These are phyloP conservation scores for Calonectria henricotiae DNA, from an alignment of 2,329 filamentous ascomycete genomes.

Conservation along the genomic window DNA sequence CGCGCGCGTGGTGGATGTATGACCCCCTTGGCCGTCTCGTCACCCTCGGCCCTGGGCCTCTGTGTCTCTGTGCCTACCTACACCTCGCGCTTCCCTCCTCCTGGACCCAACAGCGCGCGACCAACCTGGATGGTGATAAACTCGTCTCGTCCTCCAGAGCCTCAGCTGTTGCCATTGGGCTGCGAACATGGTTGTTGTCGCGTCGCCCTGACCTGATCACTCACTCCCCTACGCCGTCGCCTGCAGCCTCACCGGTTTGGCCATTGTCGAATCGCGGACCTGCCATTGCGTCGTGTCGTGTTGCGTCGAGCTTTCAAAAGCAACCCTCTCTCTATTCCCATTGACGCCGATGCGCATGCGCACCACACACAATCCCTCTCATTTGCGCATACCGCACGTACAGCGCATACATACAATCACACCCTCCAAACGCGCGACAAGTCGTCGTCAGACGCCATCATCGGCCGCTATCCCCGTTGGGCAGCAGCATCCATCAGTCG, in stretches of 20 bases:
- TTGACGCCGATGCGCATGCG: slow-evolving; percentile 30
- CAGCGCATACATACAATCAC: slow-evolving; percentile 32
- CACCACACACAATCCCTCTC: slow-evolving; percentile 13
- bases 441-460: slow-evolving; percentile 24
- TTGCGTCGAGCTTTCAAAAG: slow-evolving; percentile 25
- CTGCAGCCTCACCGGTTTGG: slow-evolving; percentile 37
- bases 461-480: slow-evolving; percentile 34
- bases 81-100: slow-evolving; percentile 19
- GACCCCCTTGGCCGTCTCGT: slow-evolving; percentile 29
- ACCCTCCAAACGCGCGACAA: slow-evolving; percentile 11
- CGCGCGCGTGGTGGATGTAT: slow-evolving; percentile 31
- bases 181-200: slow-evolving; percentile 45
- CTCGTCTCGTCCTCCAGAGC: slow-evolving; percentile 38
- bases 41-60: background rate
- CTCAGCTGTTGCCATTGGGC: slow-evolving; percentile 46
- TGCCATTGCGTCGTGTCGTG: slow-evolving; percentile 37
- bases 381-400: slow-evolving; percentile 17
- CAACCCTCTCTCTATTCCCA: slow-evolving; percentile 17
- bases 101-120: slow-evolving; percentile 1
- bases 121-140: slow-evolving; percentile 39
- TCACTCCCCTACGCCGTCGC: slow-evolving; percentile 31
- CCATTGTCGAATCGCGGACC: slow-evolving; percentile 41
- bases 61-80: slow-evolving; percentile 27
- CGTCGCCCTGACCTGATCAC: slow-evolving; percentile 45
- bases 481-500: slow-evolving; percentile 30